phyloP scores from a whole-genome alignment of 345 rosid species.

The Angophora floribunda region DNA sequence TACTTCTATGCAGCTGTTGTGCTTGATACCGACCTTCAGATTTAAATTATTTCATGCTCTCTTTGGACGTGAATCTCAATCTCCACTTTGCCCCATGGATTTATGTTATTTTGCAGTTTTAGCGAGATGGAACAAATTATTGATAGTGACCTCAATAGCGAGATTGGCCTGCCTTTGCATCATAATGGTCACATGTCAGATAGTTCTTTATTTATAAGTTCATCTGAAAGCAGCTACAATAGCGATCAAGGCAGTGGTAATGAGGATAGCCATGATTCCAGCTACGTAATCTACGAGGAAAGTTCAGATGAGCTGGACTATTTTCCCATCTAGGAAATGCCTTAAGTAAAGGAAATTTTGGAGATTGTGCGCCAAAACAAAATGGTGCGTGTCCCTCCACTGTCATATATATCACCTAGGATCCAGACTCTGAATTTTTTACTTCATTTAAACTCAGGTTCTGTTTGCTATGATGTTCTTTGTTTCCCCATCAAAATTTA shows the following conservation, averaged over 20 bases:
- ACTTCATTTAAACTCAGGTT: background rate
- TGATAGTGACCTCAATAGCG: conserved; percentile 44
- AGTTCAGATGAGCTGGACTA: conserved; percentile 64
- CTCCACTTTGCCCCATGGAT: background rate
- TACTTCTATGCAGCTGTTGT: background rate
- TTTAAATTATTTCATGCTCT: background rate
- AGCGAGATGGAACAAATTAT: conserved; percentile 43
- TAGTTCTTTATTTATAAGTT: conserved; percentile 34
- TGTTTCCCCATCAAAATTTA: background rate
- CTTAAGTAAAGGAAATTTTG: background rate
- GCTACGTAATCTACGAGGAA: conserved; percentile 34
- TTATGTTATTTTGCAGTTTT: conserved; percentile 40
- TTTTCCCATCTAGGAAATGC: conserved; percentile 20
- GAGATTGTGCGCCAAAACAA: background rate
- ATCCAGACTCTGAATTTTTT: background rate
- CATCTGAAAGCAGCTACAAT: conserved; percentile 55
- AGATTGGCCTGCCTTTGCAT: conserved; percentile 30
- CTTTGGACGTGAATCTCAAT: background rate
- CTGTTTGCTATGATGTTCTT: background rate
- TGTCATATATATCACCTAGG: background rate
- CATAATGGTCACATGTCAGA: conserved; percentile 29
- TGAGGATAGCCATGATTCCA: conserved; percentile 49
- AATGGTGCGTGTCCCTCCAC: conserved; percentile 8
- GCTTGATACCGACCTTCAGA: background rate
- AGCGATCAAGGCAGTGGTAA: conserved; percentile 64